Base-by-base conservation (phyloP, 805 yeast species). In the Sungouiozyma intestinalis region DNA sequence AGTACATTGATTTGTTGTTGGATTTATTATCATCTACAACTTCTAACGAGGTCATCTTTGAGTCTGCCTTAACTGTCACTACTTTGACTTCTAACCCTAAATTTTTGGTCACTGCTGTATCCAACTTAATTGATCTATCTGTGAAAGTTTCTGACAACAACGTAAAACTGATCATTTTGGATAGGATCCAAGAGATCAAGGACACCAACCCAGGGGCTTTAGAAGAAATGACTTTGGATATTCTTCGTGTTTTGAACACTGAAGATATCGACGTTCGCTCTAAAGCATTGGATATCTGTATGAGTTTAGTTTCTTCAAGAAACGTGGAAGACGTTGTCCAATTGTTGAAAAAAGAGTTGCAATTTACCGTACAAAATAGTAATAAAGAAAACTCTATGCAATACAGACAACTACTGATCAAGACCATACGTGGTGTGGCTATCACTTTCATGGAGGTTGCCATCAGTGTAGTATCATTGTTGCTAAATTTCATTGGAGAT, bases 271-370 rank as follows among this genome's bases (percentile, higher is more conserved):
- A 84, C 52, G 97, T 92, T 43, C 85, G 95, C 58, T 74, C 77
- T 50, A 85, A 84, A 64, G 95, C 95, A 4, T 72, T 94, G 47
- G 81, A 79, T 43, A 83, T 90, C 40, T 76, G 94, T n/a, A 69
- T 92, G 57, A 73, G 78, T 47, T 72, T 92, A 57, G 79, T 87
- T 38, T 72, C 94, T 34, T 76, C 81, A 52, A 84, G 94, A 68
- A 90, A 90, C 52, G 95, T 87, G 41, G 96, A 87, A 57, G 95
- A 86, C 56, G 95, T 90, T 32, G 83, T 92, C 49, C 85, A 87
- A 57, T 74, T 90, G 51, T 76, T 92, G 64, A 90, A 85, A 68
- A 92, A 86, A 59, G 99, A 92, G 66, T 74, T 92, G 44, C 81
- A 81, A 54, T 77, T 74, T 49, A 77, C 95, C 4, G 70, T 85